Base-by-base conservation (phyloP, 805 yeast genomes). In the Teunomyces cretensis region DNA sequence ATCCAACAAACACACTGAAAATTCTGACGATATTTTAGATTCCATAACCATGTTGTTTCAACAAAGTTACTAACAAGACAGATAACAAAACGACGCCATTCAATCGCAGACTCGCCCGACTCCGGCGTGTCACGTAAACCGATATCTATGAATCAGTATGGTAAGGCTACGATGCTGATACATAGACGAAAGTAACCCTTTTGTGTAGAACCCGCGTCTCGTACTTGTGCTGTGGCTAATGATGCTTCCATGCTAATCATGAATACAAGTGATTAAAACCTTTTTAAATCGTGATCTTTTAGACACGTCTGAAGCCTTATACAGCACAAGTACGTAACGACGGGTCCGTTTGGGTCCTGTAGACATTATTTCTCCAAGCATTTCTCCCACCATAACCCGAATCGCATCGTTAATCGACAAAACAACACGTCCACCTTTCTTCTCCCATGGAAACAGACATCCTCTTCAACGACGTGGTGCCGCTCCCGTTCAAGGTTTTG, bases 1-100 rank as follows among this genome's bases (percentile, higher is more conserved):
- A 80, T 78, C 56, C 62, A 81, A 83, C 83, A 80, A 79, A 70
- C 74, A 77, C 81, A 77, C 80, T 79, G 84, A 78, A 79, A 79
- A 78, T 78, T 80, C 85, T 80, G 84, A 80, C 39, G 36, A 35
- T 35, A 35, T 35, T 22, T n/a, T 35, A 17, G 28, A 35, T 35
- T 35, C 26, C 24, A 35, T 43, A 6, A 3, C 12, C 30, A 27
- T 17, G 11, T 6, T 9, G 13, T 35, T 22, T 35, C 14, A 24
- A 19, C n/a, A 22, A 6, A 3, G 8, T 16, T 42, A 41, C 43
- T 41, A 48, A 46, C 44, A 42, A 30, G 9, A 22, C 11, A 16
- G 24, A 33, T 12, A 30, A 30, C 22, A 28, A 13, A 26, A 42
- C 13, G 14, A 28, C 11, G 30, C 17, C 12, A 30, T 13, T 9